phyloP scores from a whole-genome alignment of 169 alveolate genomes.

The Cyclospora cayetanensis region DNA sequence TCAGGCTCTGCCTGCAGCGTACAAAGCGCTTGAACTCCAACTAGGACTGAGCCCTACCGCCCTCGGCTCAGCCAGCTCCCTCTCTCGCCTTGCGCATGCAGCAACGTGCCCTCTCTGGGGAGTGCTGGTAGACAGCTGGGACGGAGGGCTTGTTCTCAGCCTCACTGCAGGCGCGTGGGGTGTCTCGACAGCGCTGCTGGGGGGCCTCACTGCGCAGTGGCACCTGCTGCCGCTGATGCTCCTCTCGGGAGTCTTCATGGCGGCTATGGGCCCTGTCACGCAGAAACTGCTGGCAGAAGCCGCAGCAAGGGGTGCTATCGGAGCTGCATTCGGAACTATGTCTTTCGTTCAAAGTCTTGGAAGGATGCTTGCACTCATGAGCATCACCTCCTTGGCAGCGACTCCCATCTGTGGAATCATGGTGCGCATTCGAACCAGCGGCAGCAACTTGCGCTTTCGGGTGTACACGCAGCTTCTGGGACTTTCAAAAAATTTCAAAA shows the following conservation, averaged over 20 bases:
- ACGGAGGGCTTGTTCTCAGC: conserved; percentile 79
- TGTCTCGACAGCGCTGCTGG: conserved; percentile 79
- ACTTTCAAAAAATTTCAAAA: too few relatives aligned
- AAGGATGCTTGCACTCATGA: conserved; percentile 80
- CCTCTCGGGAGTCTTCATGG: conserved; percentile 80
- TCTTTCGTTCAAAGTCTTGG: conserved; percentile 81
- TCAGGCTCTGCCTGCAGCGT: conserved; percentile 85
- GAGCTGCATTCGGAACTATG: conserved; percentile 82
- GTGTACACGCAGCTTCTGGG: too few relatives aligned
- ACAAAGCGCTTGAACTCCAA: conserved; percentile 87
- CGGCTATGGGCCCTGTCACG: conserved; percentile 84
- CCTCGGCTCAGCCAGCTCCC: conserved; percentile 80
- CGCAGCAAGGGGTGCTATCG: conserved; percentile 76
- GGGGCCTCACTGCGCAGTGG: conserved; percentile 71
- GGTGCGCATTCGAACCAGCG: background rate
- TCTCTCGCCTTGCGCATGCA: conserved; percentile 83
- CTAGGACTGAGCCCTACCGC: conserved; percentile 83
- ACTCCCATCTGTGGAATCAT: conserved; percentile 74
- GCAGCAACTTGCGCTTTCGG: too few relatives aligned
- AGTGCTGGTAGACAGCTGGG: conserved; percentile 81
- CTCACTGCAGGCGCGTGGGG: conserved; percentile 85
- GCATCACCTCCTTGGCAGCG: conserved; percentile 81
- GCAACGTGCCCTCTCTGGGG: conserved; percentile 90
- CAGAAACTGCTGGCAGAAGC: conserved; percentile 85
- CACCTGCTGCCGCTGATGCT: conserved; percentile 79